phyloP scores from a whole-genome alignment of 2,329 filamentous ascomycete species.

The Cyphellophora europaea region DNA sequence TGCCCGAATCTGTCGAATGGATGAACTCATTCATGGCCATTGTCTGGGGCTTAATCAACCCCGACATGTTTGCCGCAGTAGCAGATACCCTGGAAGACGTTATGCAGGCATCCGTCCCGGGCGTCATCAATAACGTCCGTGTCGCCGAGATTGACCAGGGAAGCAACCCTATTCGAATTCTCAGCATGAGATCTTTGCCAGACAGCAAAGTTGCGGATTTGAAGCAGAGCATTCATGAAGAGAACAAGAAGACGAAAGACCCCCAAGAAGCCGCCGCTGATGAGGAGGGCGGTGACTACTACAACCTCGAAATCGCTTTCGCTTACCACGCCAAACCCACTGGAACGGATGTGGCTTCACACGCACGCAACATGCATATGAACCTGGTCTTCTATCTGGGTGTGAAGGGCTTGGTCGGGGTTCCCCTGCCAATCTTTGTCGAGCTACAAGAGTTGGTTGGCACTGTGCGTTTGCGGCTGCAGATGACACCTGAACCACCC shows the following conservation, averaged over 20 bases:
- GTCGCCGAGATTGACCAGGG: slow-evolving; percentile 94
- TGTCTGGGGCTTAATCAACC: slow-evolving; percentile 86
- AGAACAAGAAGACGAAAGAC: slow-evolving; percentile 74
- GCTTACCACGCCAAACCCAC: slow-evolving; percentile 83
- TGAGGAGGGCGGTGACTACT: slow-evolving; percentile 83
- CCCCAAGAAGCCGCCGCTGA: slow-evolving; percentile 79
- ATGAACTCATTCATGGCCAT: slow-evolving; percentile 82
- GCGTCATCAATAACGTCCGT: slow-evolving; percentile 85
- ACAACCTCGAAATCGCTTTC: slow-evolving; percentile 84
- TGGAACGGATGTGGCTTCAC: slow-evolving; percentile 60
- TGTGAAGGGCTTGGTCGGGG: slow-evolving; percentile 76
- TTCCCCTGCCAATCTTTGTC: slow-evolving; percentile 79
- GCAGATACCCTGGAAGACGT: slow-evolving; percentile 93
- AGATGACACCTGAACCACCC: slow-evolving; percentile 81
- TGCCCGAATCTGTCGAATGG: slow-evolving; percentile 92
- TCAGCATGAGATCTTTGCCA: slow-evolving; percentile 77
- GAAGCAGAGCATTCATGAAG: slow-evolving; percentile 68
- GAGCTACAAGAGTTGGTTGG: slow-evolving; percentile 86
- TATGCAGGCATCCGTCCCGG: slow-evolving; percentile 90
- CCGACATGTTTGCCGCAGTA: slow-evolving; percentile 84
- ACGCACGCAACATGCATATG: slow-evolving; percentile 95
- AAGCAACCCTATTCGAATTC: slow-evolving; percentile 76
- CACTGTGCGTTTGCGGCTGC: slow-evolving; percentile 71
- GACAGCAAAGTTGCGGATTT: slow-evolving; percentile 73
- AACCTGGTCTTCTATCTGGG: slow-evolving; percentile 90